These are phyloP conservation scores for Canavalia gladiata DNA, from an alignment of 306 rosid species.

Conservation along the genomic window DNA sequence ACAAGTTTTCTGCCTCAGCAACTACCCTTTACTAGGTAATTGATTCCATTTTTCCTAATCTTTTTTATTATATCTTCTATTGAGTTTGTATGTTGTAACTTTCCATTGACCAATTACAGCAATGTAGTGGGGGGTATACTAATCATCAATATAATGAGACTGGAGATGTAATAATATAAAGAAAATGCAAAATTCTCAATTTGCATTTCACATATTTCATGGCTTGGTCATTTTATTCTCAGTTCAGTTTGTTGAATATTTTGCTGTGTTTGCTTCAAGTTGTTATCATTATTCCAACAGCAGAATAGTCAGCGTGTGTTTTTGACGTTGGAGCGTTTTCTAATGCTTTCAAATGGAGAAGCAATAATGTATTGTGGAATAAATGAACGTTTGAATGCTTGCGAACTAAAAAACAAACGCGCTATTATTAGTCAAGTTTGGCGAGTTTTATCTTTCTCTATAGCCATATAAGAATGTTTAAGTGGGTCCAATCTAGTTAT, in stretches of 20 bases:
- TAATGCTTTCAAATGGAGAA: background rate
- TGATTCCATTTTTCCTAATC: constrained; percentile 39
- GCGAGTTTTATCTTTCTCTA: constrained; percentile 35
- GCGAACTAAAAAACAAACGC: background rate
- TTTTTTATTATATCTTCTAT: constrained; percentile 44
- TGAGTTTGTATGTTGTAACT: constrained; percentile 42
- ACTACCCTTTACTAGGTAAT: constrained; percentile 43
- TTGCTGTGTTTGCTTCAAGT: background rate
- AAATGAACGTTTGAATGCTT: background rate
- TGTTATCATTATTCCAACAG: background rate
- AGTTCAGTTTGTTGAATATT: background rate
- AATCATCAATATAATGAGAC: constrained; percentile 26
- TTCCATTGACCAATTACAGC: constrained; percentile 33
- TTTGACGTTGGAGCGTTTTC: background rate
- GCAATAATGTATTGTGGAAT: background rate
- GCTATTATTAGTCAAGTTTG: constrained; percentile 32
- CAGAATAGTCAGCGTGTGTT: background rate
- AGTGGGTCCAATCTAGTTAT: constrained; percentile 46
- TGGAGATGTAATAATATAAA: constrained; percentile 40
- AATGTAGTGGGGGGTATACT: constrained; percentile 19
- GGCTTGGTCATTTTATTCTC: background rate
- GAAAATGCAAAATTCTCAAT: constrained; percentile 9
- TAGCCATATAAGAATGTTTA: constrained; percentile 32
- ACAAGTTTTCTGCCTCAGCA: constrained; percentile 55
- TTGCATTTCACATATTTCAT: constrained; percentile 10